Evolutionary conservation across 345 rosid genomes (phyloP).

Genomic region (Rhodamnia argentea): DNA sequence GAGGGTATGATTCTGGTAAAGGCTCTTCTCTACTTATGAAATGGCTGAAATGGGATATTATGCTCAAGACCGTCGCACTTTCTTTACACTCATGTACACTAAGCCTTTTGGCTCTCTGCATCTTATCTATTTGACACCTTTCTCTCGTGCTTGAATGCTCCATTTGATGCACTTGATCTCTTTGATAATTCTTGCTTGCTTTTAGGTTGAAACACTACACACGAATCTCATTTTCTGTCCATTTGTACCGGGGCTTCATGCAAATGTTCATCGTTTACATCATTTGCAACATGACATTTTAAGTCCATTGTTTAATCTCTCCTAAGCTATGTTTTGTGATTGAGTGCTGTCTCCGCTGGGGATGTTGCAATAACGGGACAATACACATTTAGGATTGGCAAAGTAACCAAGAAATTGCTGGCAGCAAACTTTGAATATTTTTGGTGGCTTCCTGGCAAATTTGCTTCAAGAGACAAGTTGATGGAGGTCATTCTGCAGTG

Average conservation of each 20-base stretch:
- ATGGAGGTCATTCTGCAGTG: too few relatives aligned
- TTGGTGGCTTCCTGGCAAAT: not conserved
- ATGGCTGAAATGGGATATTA: not conserved
- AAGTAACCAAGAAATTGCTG: not conserved
- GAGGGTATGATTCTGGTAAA: too few relatives aligned
- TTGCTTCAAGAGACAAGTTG: not conserved
- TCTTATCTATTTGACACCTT: not conserved
- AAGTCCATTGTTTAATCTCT: not conserved
- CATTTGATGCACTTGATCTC: not conserved
- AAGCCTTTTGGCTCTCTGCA: not conserved
- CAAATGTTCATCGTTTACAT: too few relatives aligned
- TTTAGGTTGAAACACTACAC: too few relatives aligned
- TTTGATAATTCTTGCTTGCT: too few relatives aligned
- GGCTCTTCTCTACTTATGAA: too few relatives aligned
- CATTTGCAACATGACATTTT: not conserved
- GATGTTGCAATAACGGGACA: not conserved
- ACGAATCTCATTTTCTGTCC: too few relatives aligned
- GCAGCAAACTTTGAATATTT: not conserved
- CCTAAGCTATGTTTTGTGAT: not conserved
- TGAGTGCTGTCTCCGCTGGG: not conserved
- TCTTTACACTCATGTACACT: not conserved
- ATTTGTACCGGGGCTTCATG: too few relatives aligned
- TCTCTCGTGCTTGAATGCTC: not conserved
- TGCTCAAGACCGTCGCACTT: fast-evolving
- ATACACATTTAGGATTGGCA: not conserved